phyloP scores from a whole-genome alignment of 345 rosid species.

The Eucalyptus viminalis region DNA sequence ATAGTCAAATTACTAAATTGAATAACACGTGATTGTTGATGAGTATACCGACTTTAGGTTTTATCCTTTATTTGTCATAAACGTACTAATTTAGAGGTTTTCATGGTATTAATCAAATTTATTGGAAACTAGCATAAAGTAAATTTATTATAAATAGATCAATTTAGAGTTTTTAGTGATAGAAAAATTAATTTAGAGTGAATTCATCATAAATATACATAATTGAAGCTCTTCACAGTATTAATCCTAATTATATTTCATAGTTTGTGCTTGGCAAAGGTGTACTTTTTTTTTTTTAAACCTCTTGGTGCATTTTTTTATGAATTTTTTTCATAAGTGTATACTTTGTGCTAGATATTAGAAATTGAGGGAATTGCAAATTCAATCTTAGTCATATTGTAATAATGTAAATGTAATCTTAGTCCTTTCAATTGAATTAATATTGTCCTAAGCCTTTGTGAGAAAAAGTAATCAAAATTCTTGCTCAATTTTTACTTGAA shows the following conservation, averaged over 20 bases:
- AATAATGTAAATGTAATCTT: background rate
- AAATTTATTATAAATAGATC: too few species aligned
- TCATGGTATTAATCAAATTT: too few species aligned
- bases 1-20: too few species aligned
- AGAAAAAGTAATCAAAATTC: background rate
- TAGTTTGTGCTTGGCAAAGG: background rate
- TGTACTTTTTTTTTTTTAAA: background rate
- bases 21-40: fast-evolving
- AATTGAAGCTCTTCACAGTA: too few species aligned
- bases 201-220: too few species aligned
- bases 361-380: background rate
- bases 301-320: background rate
- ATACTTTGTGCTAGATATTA: background rate
- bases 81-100: fast-evolving
- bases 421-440: background rate
- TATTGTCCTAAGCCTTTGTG: background rate
- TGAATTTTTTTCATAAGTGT: background rate
- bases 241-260: background rate
- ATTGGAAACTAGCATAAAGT: fast-evolving
- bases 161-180: too few species aligned
- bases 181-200: fast-evolving
- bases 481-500: background rate
- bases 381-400: background rate
- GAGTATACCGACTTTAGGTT: fast-evolving
- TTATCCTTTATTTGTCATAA: fast-evolving